Evolutionary conservation across 306 rosid genomes (phyloP).

Genomic region (Luffa aegyptiaca): DNA sequence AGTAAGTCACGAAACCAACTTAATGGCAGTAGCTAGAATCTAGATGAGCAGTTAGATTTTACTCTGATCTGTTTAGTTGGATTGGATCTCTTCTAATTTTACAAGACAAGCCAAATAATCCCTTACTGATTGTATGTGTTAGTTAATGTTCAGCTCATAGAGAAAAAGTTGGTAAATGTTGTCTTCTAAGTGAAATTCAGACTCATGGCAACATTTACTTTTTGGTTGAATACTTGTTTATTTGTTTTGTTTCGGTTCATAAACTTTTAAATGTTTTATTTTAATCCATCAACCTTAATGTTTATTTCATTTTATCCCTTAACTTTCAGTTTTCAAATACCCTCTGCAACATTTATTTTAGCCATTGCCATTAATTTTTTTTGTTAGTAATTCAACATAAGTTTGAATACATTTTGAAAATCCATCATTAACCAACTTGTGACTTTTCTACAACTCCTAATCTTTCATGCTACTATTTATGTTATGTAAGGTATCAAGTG

Average conservation of each 20-base stretch:
- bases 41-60: not conserved
- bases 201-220: not conserved
- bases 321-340: not conserved
- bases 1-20: conserved; percentile 23
- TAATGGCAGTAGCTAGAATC: not conserved
- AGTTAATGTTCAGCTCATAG: not conserved
- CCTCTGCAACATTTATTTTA: not conserved
- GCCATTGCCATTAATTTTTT: not conserved
- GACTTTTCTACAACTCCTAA: not conserved
- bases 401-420: not conserved
- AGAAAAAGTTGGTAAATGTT: not conserved
- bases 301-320: not conserved
- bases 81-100: not conserved
- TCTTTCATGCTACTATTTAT: not conserved
- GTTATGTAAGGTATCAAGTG: conserved; percentile 35
- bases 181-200: not conserved
- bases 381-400: not conserved
- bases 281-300: not conserved
- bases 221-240: not conserved
- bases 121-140: not conserved
- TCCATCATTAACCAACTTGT: not conserved
- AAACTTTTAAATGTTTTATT: not conserved
- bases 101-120: not conserved
- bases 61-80: not conserved
- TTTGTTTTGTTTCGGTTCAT: not conserved